Conservation (phyloP, 352 stramenopile genomes). For the Pythium rhizo-oryzae region DNA sequence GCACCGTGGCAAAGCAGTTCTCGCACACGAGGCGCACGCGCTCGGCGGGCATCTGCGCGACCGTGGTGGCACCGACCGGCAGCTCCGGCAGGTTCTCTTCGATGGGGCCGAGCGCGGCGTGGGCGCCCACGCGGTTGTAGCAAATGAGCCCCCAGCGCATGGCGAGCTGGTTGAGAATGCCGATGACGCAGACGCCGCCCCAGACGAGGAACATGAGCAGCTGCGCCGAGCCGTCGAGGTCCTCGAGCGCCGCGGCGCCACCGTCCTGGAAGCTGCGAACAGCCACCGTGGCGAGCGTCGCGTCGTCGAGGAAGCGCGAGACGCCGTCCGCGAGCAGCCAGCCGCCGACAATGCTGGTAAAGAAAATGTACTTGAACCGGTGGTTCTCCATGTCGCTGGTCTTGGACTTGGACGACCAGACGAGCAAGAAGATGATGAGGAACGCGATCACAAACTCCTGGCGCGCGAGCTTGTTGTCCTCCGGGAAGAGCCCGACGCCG, state of each 20-base stretch:
- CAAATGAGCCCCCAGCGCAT: constrained; percentile 90
- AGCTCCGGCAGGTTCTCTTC: constrained; percentile 78
- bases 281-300: constrained; percentile 63
- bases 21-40: constrained; percentile 87
- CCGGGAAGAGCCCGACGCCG: constrained; percentile 65
- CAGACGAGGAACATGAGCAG: constrained; percentile 84
- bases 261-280: constrained; percentile 71
- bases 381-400: constrained; percentile 85
- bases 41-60: constrained; percentile 52
- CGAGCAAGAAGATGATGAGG: constrained; percentile 85
- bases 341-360: constrained; percentile 67
- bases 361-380: constrained; percentile 90
- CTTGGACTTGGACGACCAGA: constrained; percentile 82
- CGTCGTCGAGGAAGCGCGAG: constrained; percentile 64
- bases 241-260: constrained; percentile 45
- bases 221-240: constrained; percentile 59
- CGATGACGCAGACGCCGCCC: constrained; percentile 60
- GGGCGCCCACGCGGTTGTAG: constrained; percentile 87
- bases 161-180: constrained; percentile 73
- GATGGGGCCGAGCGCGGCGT: constrained; percentile 67
- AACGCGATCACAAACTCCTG: constrained; percentile 90
- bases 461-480: constrained; percentile 74
- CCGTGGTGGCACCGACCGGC: constrained; percentile 66
- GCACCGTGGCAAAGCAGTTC: constrained; percentile 89
- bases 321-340: constrained; percentile 81